Evolutionary conservation across 441 rosid genomes (phyloP), one percentile per base, ranked within the genome.

Genomic region (Adansonia gregorii): DNA sequence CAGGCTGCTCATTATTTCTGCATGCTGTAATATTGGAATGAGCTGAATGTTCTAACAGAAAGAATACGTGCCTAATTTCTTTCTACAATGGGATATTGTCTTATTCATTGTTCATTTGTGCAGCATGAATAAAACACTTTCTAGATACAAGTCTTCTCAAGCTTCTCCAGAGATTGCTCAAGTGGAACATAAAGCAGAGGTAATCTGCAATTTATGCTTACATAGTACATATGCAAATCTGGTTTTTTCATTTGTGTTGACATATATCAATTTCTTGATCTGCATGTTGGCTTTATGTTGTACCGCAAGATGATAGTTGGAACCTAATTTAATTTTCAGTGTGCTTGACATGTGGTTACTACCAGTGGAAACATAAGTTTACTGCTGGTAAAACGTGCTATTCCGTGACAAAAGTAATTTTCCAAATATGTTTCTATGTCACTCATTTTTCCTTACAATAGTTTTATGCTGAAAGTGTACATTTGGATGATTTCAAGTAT

Each of bases 71-170:
- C 31, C 31, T 27, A 5, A 48, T 24, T 61, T 24, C 59, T 46
- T 19, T 52, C 48, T 1, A 35, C 17, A 19, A 41, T 51, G 41
- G 39, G 17, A 12, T 56, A 45, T 27, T 27, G 7, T 43, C 73
- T 79, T 73, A 24, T 19, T 73, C 3, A 66, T 73, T 31, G 65
- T 70, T 76, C 22, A 6, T 69, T 46, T 78, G 20, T 59, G 82
- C 84, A 95, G 98, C 31, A 95, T 95, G 98, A 93, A 88, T 88
- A 85, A 82, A 83, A 95, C 92, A 24, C 90, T 95, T 78, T 74
- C 86, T 15, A 91, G 96, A 89, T 92, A 95, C 76, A 91, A 89
- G 74, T 86, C 89, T 79, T 24, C 73, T 22, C 80, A 82, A 67
- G 87, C 85, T 67, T 76, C 90, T 54, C 77, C 93, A 56, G 98